Conservation (phyloP, 2,329 filamentous ascomycete genomes). For the Colletotrichum endophyticum region DNA sequence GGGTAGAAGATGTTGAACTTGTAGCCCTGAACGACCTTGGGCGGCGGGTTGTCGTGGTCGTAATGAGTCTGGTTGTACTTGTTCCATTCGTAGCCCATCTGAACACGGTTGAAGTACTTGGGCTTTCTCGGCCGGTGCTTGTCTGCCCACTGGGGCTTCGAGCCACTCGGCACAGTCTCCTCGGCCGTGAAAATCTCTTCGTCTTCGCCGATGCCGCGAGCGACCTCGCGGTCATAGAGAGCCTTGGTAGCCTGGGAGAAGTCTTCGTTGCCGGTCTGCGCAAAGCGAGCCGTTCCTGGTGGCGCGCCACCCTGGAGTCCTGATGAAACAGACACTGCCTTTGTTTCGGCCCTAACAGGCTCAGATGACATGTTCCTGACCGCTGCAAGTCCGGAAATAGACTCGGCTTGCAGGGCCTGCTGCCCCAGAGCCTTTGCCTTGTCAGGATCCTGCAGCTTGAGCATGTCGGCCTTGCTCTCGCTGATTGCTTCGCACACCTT, state of each 20-base stretch:
- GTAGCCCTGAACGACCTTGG: constrained; percentile 98
- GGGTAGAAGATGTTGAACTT: constrained; percentile 99
- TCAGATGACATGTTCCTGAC: constrained; percentile 16
- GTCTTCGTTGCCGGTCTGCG: constrained; percentile 73
- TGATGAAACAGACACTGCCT: constrained; percentile 6
- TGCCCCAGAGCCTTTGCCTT: constrained; percentile 56
- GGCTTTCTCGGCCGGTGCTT: constrained; percentile 92
- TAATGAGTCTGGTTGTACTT: constrained; percentile 99
- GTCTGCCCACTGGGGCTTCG: constrained; percentile 78
- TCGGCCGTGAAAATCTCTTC: constrained; percentile 96
- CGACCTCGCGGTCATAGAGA: constrained; percentile 90
- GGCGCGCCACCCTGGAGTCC: constrained; percentile 36
- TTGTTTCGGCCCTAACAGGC: constrained; percentile 29
- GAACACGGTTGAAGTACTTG: constrained; percentile 95
- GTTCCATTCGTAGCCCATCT: constrained; percentile 99
- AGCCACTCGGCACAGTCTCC: constrained; percentile 71
- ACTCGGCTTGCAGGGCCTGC: constrained; percentile 32
- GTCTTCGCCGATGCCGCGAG: constrained; percentile 87
- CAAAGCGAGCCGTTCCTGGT: constrained; percentile 71
- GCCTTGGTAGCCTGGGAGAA: constrained; percentile 87
- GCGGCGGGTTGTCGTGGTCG: constrained; percentile 96
- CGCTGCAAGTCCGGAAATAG: constrained; percentile 31
- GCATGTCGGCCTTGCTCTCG: constrained; percentile 58
- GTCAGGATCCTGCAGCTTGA: constrained; percentile 71
- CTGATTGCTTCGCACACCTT: constrained; percentile 80